phyloP scores from a whole-genome alignment of 2,329 filamentous ascomycete species.

The Ilyonectria robusta region DNA sequence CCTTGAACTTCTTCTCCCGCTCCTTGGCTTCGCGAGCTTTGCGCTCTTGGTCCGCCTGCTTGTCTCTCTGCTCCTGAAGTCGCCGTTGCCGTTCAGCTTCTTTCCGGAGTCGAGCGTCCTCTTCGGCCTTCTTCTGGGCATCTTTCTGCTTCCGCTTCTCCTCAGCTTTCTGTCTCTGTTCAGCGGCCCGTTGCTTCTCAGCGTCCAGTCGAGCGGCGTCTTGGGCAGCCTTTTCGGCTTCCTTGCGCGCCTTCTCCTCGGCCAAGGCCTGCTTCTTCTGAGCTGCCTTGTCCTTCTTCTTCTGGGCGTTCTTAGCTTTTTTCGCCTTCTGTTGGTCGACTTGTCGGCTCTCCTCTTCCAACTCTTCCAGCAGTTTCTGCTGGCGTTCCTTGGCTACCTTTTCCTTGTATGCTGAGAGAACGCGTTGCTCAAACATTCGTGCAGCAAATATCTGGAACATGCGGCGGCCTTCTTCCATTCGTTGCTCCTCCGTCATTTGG shows the following conservation, averaged over 20 bases:
- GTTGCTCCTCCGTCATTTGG: slow-evolving; percentile 96
- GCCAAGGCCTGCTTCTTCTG: slow-evolving; percentile 90
- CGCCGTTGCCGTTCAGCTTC: slow-evolving; percentile 87
- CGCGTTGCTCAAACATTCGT: slow-evolving; percentile 98
- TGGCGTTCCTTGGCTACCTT: slow-evolving; percentile 96
- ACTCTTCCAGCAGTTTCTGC: slow-evolving; percentile 89
- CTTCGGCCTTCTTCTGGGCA: slow-evolving; percentile 88
- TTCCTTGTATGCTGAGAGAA: slow-evolving; percentile 96
- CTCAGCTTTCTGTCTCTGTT: slow-evolving; percentile 85
- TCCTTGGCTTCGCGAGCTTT: slow-evolving; percentile 74
- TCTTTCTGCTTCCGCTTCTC: slow-evolving; percentile 94
- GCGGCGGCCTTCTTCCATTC: slow-evolving; percentile 97
- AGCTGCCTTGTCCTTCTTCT: slow-evolving; percentile 93
- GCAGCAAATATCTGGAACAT: slow-evolving; percentile 99
- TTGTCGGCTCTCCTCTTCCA: slow-evolving; percentile 85
- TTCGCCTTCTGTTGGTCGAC: slow-evolving; percentile 89
- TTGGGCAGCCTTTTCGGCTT: slow-evolving; percentile 91
- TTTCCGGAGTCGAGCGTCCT: slow-evolving; percentile 87
- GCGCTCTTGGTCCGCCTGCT: slow-evolving; percentile 87
- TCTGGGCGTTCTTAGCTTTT: slow-evolving; percentile 93
- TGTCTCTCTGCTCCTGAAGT: slow-evolving; percentile 86
- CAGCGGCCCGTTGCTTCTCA: slow-evolving; percentile 84
- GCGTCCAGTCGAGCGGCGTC: slow-evolving; percentile 82
- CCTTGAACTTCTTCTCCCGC: slow-evolving; percentile 87
- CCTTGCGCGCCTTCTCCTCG: slow-evolving; percentile 90